Percentiles rank a stretch among this genome's conserved stretches.
phyloP scores from a whole-genome alignment of 345 rosid species.

The Garcia nutans region DNA sequence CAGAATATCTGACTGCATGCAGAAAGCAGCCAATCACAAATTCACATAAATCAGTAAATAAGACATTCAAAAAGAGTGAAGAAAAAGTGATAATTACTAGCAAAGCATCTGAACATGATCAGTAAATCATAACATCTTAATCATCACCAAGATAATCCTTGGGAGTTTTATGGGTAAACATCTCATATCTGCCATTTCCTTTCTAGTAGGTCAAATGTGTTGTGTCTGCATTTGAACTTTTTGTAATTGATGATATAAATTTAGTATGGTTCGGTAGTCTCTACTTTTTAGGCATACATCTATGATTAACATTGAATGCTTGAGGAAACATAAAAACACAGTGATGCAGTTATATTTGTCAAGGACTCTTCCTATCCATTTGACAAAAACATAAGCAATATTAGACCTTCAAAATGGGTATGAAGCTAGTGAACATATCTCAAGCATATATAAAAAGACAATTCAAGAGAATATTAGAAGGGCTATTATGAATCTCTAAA shows the following conservation, averaged over 20 bases:
- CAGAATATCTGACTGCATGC: constrained; percentile 81
- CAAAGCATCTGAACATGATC: background rate
- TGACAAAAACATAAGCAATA: background rate
- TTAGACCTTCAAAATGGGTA: background rate
- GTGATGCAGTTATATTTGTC: background rate
- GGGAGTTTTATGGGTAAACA: background rate
- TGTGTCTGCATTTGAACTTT: background rate
- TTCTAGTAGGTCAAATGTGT: background rate
- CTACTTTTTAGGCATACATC: background rate
- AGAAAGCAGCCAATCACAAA: constrained; percentile 16
- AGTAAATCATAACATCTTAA: background rate
- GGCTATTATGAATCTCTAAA: background rate
- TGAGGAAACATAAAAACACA: background rate
- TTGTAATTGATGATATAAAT: background rate
- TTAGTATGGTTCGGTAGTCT: no score
- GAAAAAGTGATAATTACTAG: background rate
- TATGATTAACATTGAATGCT: background rate
- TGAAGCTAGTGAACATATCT: background rate
- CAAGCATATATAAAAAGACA: background rate
- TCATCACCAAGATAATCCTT: background rate
- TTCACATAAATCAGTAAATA: background rate
- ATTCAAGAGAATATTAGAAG: background rate
- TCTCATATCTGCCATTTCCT: background rate
- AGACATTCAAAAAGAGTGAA: background rate
- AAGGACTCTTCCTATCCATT: background rate